A percentile compares a stretch with the other conserved stretches of the same genome.
Evolutionary conservation across 192 early-diverging fungal species (phyloP).

Genomic region (Blastocladiella britannica): DNA sequence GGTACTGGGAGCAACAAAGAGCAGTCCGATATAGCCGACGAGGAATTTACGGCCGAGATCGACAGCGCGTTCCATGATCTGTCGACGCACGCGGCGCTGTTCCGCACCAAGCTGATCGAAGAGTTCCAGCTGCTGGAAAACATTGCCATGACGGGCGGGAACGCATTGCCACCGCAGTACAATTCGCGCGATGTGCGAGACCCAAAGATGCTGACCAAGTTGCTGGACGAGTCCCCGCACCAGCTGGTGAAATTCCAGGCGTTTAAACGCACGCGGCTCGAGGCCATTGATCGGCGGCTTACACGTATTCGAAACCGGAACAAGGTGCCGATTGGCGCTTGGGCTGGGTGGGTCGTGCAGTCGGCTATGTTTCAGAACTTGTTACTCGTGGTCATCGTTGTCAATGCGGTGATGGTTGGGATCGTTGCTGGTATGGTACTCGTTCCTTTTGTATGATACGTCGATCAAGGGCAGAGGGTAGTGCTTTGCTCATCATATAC

Average conservation of each 20-base stretch:
- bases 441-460: too few relatives aligned
- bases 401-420: constrained; percentile 7
- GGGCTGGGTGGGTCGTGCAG: constrained; percentile 16
- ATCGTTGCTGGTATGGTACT: constrained; percentile 4
- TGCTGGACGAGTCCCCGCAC: constrained; percentile 17
- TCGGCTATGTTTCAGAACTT: constrained; percentile 3
- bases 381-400: constrained; percentile 2
- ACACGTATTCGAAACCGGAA: constrained; percentile 16
- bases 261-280: constrained; percentile 17
- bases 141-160: constrained; percentile 7
- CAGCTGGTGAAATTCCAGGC: constrained; percentile 21
- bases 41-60: not conserved
- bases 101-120: constrained; percentile 16
- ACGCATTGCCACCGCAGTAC: constrained; percentile 11
- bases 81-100: constrained; percentile 9
- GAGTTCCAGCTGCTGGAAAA: constrained; percentile 23
- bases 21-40: too few relatives aligned
- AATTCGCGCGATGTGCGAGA: constrained; percentile 12
- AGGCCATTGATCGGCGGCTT: constrained; percentile 13
- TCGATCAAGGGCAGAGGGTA: too few relatives aligned
- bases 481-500: too few relatives aligned
- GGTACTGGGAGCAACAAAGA: too few relatives aligned
- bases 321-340: constrained; percentile 15
- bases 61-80: constrained; percentile 13
- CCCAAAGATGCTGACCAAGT: constrained; percentile 6